Evolutionary conservation across 176 grass and related monocot species (phyloP), one percentile per base, ranked within the genome.

Genomic region (Bolboschoenus planiculmis): DNA sequence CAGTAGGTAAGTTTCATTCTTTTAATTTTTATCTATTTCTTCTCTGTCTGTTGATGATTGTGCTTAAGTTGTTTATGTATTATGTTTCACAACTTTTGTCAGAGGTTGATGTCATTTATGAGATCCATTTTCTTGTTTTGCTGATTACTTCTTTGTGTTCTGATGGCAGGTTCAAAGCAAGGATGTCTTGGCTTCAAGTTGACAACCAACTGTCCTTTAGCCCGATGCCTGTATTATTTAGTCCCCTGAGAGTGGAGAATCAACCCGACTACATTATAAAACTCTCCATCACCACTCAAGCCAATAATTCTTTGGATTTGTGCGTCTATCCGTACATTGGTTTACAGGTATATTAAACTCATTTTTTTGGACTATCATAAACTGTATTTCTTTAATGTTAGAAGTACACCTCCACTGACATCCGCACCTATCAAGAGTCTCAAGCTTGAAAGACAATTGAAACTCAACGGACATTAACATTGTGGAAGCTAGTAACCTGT

Each of bases 171-270:
- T 88, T 94, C 11, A 95, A 95, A 83, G 78, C 94, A 80, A 87
- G 68, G 43, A 95, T 98, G 92, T 87, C 88, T 56, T 92, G 91
- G 88, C 89, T 95, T 85, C 95, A 98, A 90, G 75, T 91, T 31
- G 92, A 98, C 81, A 98, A 98, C 78, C 95, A 95, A 79, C 86
- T 98, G 33, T 90, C 95, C 59, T 98, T 98, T 79, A 91, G 88
- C 81, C 93, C 89, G 24, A 95, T 98, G 95, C 95, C 95, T 87
- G 95, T 98, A 48, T 85, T 98, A 1, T 95, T 98, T 83, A 87
- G 90, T 79, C 89, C 92, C 79, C 90, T 92, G 60, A 94, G 83
- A 79, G 51, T 82, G 20, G 92, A 90, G 61, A 90, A 91, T 91
- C 90, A 91, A 70, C 83, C 79, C 29, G 92, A 98, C 68, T 88